Base-by-base conservation (phyloP, 2,329 filamentous ascomycete genomes). In the Colletotrichum sp. region DNA sequence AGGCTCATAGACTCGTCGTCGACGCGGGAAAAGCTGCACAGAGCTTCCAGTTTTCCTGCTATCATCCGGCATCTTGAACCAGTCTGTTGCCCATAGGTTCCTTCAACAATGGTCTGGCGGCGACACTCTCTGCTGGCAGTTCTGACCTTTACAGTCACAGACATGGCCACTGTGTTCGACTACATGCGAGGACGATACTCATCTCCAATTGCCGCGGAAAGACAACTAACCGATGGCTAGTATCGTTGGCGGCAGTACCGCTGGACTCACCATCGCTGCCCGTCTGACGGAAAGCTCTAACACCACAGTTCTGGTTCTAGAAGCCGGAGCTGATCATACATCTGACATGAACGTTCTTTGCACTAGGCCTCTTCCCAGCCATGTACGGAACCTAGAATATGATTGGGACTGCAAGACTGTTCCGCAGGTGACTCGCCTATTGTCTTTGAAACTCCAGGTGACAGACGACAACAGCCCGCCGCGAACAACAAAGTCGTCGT, bases 201-300 rank as follows among this genome's bases (percentile, higher is more conserved):
- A 36, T 8, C 19, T 34, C 7, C 12, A 19, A 6, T 22, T 19
- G 19, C 15, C 28, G 12, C 15, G 5, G n/a, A 34, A 2, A 11
- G 8, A 12, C 1, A 2, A 22, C 15, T 32, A 5, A 28, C 2
- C 15, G n/a, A 27, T 52, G 81, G 83, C 75, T 82, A 77, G 91
- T 52, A 80, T 91, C 72, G 81, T 91, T 27, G 90, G 90, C 36
- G 90, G 90, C 44, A 90, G 90, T 8, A 90, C 88, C 8, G 88
- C 89, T 16, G 90, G 90, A 19, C 83, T 91, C n/a, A 85, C 85
- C 2, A 82, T 91, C 9, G 88, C 88, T 12, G 82, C 86, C 11
- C 85, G 88, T 1, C 82, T 92, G 5, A 86, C 87, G 2, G 86
- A 89, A 74, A 39, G 63, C 11, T 57, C 68, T 13, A 19, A 7